Conservation (phyloP, 371 early-diverging fungal genomes). For the Circinella minor region DNA sequence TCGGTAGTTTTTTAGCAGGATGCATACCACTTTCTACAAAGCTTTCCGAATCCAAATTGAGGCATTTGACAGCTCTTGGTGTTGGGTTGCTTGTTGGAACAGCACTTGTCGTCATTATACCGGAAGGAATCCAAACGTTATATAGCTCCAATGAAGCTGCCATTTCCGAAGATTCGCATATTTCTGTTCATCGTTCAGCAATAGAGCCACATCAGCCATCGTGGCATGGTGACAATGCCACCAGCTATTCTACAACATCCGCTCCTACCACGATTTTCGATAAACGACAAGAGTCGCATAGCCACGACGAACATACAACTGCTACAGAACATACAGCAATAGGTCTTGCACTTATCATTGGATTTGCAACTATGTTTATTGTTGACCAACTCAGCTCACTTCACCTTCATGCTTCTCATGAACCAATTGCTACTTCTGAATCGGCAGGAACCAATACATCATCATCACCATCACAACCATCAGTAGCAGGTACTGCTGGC, state of each 20-base stretch:
- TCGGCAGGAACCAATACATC: not conserved
- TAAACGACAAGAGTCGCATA: not conserved
- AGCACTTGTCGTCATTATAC: slow-evolving; percentile 88
- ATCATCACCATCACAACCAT: not conserved
- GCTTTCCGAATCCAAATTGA: slow-evolving; percentile 74
- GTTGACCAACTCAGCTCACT: slow-evolving; percentile 60
- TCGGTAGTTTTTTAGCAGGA: slow-evolving; percentile 88
- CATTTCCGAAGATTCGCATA: not conserved
- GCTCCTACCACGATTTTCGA: not conserved
- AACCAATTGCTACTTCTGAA: not conserved
- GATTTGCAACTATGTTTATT: slow-evolving; percentile 91
- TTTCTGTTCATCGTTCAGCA: not conserved
- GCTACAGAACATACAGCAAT: slow-evolving; percentile 68
- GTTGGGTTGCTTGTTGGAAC: slow-evolving; percentile 92
- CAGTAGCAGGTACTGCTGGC: not conserved
- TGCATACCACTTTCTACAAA: slow-evolving; percentile 83
- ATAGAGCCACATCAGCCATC: not conserved
- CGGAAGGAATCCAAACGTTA: slow-evolving; percentile 93
- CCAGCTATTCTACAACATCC: not conserved
- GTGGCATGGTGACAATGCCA: not conserved
- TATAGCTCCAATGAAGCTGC: slow-evolving; percentile 42
- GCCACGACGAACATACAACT: slow-evolving; percentile 8
- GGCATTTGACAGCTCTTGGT: slow-evolving; percentile 84
- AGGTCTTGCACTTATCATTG: slow-evolving; percentile 80
- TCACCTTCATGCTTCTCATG: slow-evolving; percentile 45